Evolutionary conservation across 371 early-diverging fungal species (phyloP), one percentile per base, ranked within the genome.

Genomic region (Synchytrium microbalum): DNA sequence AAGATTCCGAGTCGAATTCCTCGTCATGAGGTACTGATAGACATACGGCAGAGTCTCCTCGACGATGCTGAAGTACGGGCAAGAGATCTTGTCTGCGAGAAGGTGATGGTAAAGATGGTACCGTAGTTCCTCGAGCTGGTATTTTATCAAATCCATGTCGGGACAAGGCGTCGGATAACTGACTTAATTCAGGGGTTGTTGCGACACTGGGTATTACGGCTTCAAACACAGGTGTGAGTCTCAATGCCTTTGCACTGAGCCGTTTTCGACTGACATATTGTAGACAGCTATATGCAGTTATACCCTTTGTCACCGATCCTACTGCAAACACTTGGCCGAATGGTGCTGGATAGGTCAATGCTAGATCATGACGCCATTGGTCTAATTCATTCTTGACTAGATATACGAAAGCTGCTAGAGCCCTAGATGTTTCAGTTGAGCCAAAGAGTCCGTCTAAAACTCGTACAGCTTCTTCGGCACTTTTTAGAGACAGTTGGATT

Each of bases 371-470:
- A 10, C 46, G 46, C 46, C 79, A 78, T n/a, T 81, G 83, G 59
- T 80, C 72, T 2, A 89, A 69, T 63, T 94, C 95, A n/a, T 85
- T 75, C 60, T 82, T 79, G 24, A 91, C 84, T 60, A 94, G 71
- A 27, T 84, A 80, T 32, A 93, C 80, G 54, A 94, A 83, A 2
- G 92, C 87, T 0, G 92, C 90, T 32, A 93, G 75, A 0, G 91
- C 92, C 29, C 86, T 82, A 23, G 92, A 92, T 0, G 95, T 92
- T 66, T 93, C 93, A 10, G 91, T 93, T 0, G 88, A 85, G 13
- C 95, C 95, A 75, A 94, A 93, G 1, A 96, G 72, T 0, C 92
- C 93, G 72, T 95, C 96, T 27, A 95, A 79, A n/a, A 93, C 70
- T 1, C 87, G 83, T 0, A 94, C 92, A 3, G 88, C 87, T 74